Conservation (phyloP, 441 rosid genomes). For the Bruguiera hainesii region DNA sequence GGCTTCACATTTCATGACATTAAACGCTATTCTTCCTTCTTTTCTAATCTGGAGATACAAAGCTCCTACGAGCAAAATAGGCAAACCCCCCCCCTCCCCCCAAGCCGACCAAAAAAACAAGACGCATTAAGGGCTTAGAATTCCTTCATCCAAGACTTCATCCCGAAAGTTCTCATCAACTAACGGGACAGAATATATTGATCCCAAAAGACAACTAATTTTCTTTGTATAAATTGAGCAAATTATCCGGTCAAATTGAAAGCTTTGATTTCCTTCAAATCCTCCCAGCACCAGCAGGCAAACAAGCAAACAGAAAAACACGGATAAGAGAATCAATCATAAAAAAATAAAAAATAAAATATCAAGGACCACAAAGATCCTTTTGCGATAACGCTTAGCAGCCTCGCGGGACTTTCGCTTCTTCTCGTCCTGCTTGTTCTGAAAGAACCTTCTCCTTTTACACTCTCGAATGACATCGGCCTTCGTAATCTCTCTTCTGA, state of each 20-base stretch:
- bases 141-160: too few species aligned
- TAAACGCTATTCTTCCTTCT: too few species aligned
- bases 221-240: not conserved
- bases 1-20: too few species aligned
- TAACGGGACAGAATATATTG: not conserved
- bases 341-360: too few species aligned
- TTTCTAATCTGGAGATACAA: too few species aligned
- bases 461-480: conserved; percentile 81
- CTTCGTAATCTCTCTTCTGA: conserved; percentile 78
- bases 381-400: conserved; percentile 69
- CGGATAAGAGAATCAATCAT: not conserved
- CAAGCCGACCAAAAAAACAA: too few species aligned
- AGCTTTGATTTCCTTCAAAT: not conserved
- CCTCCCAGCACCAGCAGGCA: not conserved
- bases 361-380: conserved; percentile 27
- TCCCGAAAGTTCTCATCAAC: too few species aligned
- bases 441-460: conserved; percentile 63
- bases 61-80: too few species aligned
- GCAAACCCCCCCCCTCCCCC: too few species aligned
- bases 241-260: not conserved
- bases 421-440: conserved; percentile 78
- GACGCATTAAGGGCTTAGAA: too few species aligned
- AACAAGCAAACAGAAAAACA: not conserved
- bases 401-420: conserved; percentile 82
- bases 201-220: not conserved